phyloP scores from a whole-genome alignment of 2,329 filamentous ascomycete genomes.

The Dactylonectria macrodidyma region DNA sequence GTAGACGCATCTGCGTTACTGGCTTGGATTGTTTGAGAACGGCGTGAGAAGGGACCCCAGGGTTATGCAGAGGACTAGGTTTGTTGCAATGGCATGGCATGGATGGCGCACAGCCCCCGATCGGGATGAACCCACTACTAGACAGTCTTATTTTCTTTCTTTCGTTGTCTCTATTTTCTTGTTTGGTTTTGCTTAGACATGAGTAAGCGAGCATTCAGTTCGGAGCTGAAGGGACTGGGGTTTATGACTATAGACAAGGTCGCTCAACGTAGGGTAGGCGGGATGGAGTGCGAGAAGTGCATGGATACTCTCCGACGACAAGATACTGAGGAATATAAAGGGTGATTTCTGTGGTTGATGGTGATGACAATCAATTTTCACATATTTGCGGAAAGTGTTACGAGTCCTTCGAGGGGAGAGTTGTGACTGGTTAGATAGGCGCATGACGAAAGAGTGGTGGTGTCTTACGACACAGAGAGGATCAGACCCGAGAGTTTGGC shows the following conservation, averaged over 20 bases:
- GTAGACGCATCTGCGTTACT: not conserved
- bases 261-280: constrained; percentile 28
- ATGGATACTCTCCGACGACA: not conserved
- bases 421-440: not conserved
- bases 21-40: constrained; percentile 22
- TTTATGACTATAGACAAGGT: constrained; percentile 45
- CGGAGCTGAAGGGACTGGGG: constrained; percentile 34
- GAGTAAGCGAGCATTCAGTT: constrained; percentile 34
- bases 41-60: not conserved
- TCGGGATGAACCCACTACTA: constrained; percentile 29
- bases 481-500: not conserved
- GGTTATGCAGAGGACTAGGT: constrained; percentile 1
- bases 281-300: not conserved
- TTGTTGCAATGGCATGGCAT: constrained; percentile 1
- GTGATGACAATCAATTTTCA: not conserved
- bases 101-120: constrained; percentile 6
- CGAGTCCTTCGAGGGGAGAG: not conserved
- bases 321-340: not conserved
- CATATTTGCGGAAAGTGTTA: not conserved
- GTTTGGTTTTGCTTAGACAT: constrained; percentile 43
- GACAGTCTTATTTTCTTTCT: constrained; percentile 34
- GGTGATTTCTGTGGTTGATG: not conserved
- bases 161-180: constrained; percentile 34
- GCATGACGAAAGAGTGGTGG: not conserved
- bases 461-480: not conserved